Evolutionary conservation across 495 filamentous ascomycete species (phyloP).

Genomic region (Penicillium odoratum): DNA sequence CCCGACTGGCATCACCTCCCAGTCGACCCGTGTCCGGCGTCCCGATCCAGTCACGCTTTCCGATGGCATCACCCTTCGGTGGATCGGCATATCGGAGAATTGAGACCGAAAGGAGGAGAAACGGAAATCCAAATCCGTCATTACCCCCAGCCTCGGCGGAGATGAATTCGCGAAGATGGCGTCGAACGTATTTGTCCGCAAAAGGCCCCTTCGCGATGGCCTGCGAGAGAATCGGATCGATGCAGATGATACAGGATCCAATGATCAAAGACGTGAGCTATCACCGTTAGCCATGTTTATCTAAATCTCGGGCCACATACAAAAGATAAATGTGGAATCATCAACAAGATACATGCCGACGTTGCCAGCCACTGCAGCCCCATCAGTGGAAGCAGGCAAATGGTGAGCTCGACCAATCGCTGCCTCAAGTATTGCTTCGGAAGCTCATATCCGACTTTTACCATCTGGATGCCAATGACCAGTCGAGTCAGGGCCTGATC

Average conservation of each 20-base stretch:
- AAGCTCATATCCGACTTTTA: conserved; percentile 36
- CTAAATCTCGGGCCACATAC: conserved; percentile 18
- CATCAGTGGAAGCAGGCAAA: conserved; percentile 43
- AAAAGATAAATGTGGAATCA: conserved; percentile 34
- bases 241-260: conserved; percentile 61
- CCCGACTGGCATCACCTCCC: conserved; percentile 32
- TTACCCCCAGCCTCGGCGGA: conserved; percentile 61
- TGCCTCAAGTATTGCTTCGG: conserved; percentile 36
- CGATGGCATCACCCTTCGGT: conserved; percentile 9
- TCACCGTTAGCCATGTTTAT: conserved; percentile 4
- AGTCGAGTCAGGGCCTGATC: conserved; percentile 45
- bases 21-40: conserved; percentile 33
- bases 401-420: conserved; percentile 30
- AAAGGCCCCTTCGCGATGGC: conserved; percentile 64
- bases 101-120: conserved; percentile 56
- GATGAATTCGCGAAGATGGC: conserved; percentile 60
- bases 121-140: conserved; percentile 62
- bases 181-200: conserved; percentile 58
- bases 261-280: conserved; percentile 57
- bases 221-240: conserved; percentile 61
- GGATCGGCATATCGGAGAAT: conserved; percentile 54
- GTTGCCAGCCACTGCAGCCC: conserved; percentile 38
- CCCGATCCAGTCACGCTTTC: conserved; percentile 31
- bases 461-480: conserved; percentile 56
- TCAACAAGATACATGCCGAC: conserved; percentile 37